Conservation (phyloP, 768 basidiomycete genomes). For the Trametes cingulata region DNA sequence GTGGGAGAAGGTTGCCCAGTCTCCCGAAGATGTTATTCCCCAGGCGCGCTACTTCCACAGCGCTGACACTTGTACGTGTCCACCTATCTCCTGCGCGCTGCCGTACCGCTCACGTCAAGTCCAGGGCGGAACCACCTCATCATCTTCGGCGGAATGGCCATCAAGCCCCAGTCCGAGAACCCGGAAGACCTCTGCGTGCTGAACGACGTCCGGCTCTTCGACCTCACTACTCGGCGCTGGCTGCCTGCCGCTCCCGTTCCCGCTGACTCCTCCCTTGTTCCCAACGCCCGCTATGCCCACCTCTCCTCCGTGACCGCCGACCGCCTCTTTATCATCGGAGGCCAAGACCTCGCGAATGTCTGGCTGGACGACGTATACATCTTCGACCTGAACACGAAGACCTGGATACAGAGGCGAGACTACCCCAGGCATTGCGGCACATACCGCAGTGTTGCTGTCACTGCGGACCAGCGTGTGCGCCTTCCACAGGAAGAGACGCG, state of each 20-base stretch:
- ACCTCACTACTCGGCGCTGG: conserved; percentile 74
- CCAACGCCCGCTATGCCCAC: conserved; percentile 92
- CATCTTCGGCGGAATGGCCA: conserved; percentile 95
- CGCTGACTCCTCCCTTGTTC: conserved; percentile 46
- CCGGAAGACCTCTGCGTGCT: conserved; percentile 88
- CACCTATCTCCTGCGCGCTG: conserved; percentile 10
- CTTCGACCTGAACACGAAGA: conserved; percentile 70
- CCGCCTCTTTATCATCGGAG: conserved; percentile 89
- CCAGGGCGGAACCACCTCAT: conserved; percentile 88
- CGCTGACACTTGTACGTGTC: conserved; percentile 73
- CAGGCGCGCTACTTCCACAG: conserved; percentile 94
- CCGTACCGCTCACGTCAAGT: conserved; percentile 19
- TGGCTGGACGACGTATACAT: conserved; percentile 95
- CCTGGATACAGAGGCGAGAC: conserved; percentile 78
- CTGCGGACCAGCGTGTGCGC: conserved; percentile 67
- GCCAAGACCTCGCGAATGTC: conserved; percentile 90
- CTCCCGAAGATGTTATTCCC: conserved; percentile 70
- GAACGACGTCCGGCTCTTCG: conserved; percentile 89
- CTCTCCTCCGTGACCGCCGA: conserved; percentile 85
- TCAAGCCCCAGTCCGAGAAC: conserved; percentile 65
- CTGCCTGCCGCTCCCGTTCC: conserved; percentile 48
- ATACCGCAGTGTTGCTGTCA: conserved; percentile 90
- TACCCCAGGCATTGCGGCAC: conserved; percentile 96
- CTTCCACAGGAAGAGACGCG: conserved; percentile 62
- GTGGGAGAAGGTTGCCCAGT: conserved; percentile 72